A percentile compares a stretch with the other conserved stretches of the same genome.
phyloP scores from a whole-genome alignment of 2,329 filamentous ascomycete species.

The Colletotrichum ledebouriae region DNA sequence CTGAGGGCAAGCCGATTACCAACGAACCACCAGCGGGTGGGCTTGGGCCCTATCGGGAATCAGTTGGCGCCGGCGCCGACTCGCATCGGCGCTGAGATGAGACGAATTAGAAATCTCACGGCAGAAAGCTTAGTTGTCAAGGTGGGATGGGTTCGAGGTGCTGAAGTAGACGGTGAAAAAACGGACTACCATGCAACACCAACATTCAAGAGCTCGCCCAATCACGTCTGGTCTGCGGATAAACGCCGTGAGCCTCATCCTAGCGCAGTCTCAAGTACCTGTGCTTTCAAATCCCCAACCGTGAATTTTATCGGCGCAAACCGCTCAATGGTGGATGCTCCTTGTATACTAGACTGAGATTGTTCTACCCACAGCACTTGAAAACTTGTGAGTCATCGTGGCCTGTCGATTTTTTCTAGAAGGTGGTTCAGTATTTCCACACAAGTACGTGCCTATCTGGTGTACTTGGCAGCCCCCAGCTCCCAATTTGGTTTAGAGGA shows the following conservation, averaged over 20 bases:
- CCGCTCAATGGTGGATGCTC: background rate
- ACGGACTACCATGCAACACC: background rate
- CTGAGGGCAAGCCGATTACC: background rate
- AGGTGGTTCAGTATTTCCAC: slow-evolving; percentile 21
- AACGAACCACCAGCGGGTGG: slow-evolving; percentile 6
- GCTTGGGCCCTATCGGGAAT: slow-evolving; percentile 3
- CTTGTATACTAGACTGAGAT: no score
- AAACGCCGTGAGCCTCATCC: slow-evolving; percentile 17
- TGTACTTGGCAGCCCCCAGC: background rate
- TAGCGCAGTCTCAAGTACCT: background rate
- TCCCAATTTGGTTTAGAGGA: background rate
- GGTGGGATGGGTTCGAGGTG: slow-evolving; percentile 21
- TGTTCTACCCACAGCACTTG: background rate
- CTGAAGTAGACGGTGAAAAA: no score
- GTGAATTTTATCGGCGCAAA: background rate
- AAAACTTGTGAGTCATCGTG: slow-evolving; percentile 30
- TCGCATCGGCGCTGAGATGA: slow-evolving; percentile 20
- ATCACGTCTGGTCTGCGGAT: background rate
- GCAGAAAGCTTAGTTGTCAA: slow-evolving; percentile 27
- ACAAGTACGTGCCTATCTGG: background rate
- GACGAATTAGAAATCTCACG: slow-evolving; percentile 40
- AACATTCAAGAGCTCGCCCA: background rate
- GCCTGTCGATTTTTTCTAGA: slow-evolving; percentile 35
- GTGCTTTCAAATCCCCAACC: background rate
- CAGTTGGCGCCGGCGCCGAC: slow-evolving; percentile 22